These are phyloP conservation scores for Rubia balearica DNA, from an alignment of 305 asterid species.

Conservation along the genomic window DNA sequence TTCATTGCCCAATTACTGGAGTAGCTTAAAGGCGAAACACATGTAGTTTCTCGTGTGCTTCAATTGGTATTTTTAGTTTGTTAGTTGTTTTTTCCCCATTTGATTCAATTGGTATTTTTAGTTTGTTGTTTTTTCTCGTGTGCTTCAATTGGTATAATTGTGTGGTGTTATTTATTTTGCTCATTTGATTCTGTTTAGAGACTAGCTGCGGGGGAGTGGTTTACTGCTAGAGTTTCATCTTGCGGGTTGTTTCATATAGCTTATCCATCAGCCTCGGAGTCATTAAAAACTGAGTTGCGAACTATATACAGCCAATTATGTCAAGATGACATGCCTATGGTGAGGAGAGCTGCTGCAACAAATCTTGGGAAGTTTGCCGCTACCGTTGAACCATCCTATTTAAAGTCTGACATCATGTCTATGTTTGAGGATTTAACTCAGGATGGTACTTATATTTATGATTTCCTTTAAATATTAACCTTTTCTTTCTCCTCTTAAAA, in stretches of 20 bases:
- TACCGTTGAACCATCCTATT: slow-evolving; percentile 34
- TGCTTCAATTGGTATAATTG: background rate
- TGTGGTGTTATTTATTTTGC: background rate
- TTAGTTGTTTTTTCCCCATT: background rate
- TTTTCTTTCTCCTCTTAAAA: background rate
- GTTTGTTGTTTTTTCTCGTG: too few relatives aligned
- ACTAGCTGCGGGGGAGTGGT: slow-evolving; percentile 39
- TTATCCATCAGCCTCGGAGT: slow-evolving; percentile 33
- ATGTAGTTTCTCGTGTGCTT: background rate
- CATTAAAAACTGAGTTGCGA: slow-evolving; percentile 27
- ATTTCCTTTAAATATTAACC: background rate
- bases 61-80: background rate
- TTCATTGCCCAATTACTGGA: background rate
- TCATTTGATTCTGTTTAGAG: slow-evolving; percentile 19
- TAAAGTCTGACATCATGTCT: slow-evolving; percentile 41
- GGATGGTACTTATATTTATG: slow-evolving; percentile 27
- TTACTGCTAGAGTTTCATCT: slow-evolving; percentile 38
- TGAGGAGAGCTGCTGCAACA: slow-evolving; percentile 39
- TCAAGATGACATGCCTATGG: slow-evolving; percentile 49
- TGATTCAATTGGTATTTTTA: too few relatives aligned
- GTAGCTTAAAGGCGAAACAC: background rate
- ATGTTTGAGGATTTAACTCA: slow-evolving; percentile 52
- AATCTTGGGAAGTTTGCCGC: slow-evolving; percentile 53
- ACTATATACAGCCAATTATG: slow-evolving; percentile 30
- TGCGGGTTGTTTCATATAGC: slow-evolving; percentile 40